Evolutionary conservation across 257 asterid species (phyloP).

Genomic region (Ophiorrhiza pumila): DNA sequence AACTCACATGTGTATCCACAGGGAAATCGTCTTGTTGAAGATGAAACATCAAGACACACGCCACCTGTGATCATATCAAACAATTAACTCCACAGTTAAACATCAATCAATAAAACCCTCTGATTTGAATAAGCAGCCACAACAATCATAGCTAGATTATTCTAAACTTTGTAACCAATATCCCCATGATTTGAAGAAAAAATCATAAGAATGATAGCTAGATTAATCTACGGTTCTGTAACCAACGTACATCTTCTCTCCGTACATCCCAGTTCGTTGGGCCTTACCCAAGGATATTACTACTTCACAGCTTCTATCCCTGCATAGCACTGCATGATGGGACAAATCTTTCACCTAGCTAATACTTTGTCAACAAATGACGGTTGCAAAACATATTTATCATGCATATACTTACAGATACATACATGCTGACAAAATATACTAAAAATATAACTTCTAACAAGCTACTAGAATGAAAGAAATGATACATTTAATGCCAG

Average conservation of each 20-base stretch:
- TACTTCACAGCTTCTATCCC: no score
- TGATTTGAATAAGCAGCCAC: not conserved
- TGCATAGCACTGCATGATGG: no score
- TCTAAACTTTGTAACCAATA: no score
- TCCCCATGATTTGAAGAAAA: no score
- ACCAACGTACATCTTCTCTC: not conserved
- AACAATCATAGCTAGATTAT: not conserved
- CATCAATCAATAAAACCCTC: not conserved
- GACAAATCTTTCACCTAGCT: not conserved
- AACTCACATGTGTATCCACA: slow-evolving; percentile 82
- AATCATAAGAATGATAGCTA: no score
- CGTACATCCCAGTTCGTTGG: not conserved
- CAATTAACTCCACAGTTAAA: slow-evolving; percentile 15
- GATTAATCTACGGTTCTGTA: no score
- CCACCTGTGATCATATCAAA: slow-evolving; percentile 54
- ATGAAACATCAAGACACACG: slow-evolving; percentile 86
- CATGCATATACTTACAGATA: not conserved
- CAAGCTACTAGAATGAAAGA: not conserved
- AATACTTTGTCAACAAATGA: no score
- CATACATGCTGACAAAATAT: not conserved
- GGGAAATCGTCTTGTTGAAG: slow-evolving; percentile 84
- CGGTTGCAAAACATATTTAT: not conserved
- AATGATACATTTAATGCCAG: not conserved
- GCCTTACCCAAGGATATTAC: not conserved
- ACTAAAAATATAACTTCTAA: not conserved